Conservation (phyloP, 2,329 filamentous ascomycete genomes). For the Microdochium bolleyi region DNA sequence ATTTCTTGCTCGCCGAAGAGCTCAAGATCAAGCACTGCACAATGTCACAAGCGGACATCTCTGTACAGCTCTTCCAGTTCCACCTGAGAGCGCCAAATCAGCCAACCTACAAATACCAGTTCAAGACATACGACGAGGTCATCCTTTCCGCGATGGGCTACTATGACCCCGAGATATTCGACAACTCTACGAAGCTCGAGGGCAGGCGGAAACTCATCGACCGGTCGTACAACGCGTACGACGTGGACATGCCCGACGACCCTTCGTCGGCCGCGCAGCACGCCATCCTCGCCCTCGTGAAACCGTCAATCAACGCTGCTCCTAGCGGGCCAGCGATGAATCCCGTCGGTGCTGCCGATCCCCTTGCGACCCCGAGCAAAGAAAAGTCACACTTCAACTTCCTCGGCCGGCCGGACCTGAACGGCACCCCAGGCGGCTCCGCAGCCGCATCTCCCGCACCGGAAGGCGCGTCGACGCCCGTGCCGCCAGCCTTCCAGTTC, state of each 20-base stretch:
- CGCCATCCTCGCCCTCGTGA: conserved; percentile 50
- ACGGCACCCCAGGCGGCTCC: conserved; percentile 75
- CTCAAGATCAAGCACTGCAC: conserved; percentile 90
- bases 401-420: conserved; percentile 60
- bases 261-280: conserved; percentile 79
- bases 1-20: conserved; percentile 90
- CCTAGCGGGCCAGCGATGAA: conserved; percentile 26
- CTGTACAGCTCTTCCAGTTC: conserved; percentile 82
- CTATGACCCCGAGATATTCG: conserved; percentile 82
- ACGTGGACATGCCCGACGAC: conserved; percentile 79
- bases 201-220: conserved; percentile 76
- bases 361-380: conserved; percentile 51
- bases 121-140: conserved; percentile 96
- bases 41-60: conserved; percentile 82
- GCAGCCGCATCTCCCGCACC: conserved; percentile 82
- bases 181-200: conserved; percentile 70
- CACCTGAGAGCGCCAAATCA: conserved; percentile 83
- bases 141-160: conserved; percentile 94
- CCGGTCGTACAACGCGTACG: conserved; percentile 89
- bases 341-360: conserved; percentile 13
- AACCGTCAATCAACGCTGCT: conserved; percentile 45
- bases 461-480: conserved; percentile 64
- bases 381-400: conserved; percentile 62
- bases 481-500: conserved; percentile 48
- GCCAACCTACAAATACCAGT: conserved; percentile 85